A percentile compares a stretch with the other conserved stretches of the same genome.
phyloP scores from a whole-genome alignment of 2,329 filamentous ascomycete genomes.

The Xylaria sp. region DNA sequence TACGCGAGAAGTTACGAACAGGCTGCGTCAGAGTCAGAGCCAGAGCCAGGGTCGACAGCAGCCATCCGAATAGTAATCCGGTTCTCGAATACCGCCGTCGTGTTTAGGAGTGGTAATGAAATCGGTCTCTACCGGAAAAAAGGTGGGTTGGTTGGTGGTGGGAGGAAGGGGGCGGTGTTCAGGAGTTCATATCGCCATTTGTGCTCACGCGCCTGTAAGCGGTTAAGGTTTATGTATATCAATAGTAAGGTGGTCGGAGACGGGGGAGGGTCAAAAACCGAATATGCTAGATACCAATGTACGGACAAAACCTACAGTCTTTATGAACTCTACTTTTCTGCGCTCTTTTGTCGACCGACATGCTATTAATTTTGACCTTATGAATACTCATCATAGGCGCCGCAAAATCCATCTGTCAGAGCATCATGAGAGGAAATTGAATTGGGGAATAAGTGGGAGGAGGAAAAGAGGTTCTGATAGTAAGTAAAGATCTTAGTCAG shows the following conservation, averaged over 20 bases:
- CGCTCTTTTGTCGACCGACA: constrained; percentile 4
- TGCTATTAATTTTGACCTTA: neutral
- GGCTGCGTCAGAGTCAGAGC: constrained; percentile 31
- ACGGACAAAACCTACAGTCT: constrained; percentile 28
- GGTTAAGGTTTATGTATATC: constrained; percentile 24
- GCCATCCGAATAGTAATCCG: constrained; percentile 5
- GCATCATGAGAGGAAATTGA: neutral
- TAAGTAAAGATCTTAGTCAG: neutral
- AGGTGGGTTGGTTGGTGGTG: neutral
- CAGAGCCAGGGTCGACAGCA: constrained; percentile 25
- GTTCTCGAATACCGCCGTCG: neutral
- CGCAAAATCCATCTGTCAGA: neutral
- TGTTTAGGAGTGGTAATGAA: neutral
- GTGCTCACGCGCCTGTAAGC: constrained; percentile 13
- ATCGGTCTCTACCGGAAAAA: constrained; percentile 5
- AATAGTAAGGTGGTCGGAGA: constrained; percentile 10
- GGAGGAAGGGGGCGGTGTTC: neutral
- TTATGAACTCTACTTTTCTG: constrained; percentile 20
- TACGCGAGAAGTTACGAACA: constrained; percentile 34
- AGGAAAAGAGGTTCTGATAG: neutral
- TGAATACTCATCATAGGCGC: neutral
- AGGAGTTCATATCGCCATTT: constrained; percentile 20
- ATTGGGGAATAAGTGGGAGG: neutral
- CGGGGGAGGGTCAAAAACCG: constrained; percentile 9
- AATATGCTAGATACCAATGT: constrained; percentile 26